A percentile compares a stretch with the other conserved stretches of the same genome.
Conservation (phyloP, 1,284 basidiomycete genomes). For the Austropuccinia psidii region DNA sequence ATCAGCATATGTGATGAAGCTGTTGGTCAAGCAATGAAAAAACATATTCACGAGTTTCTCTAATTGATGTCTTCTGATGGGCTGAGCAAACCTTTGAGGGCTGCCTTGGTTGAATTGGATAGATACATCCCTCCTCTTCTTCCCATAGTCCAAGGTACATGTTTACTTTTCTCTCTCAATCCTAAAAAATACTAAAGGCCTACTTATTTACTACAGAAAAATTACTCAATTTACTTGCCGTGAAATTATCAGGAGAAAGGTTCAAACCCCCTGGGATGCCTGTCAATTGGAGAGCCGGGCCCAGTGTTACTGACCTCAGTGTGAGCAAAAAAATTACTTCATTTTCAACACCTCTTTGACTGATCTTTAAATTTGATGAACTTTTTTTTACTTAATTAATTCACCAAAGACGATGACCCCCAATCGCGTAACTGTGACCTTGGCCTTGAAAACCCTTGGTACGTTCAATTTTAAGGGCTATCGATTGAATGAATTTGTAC, state of each 20-base stretch:
- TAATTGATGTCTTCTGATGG: constrained; percentile 96
- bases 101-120: constrained; percentile 78
- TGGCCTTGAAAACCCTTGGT: constrained; percentile 81
- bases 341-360: too few relatives aligned
- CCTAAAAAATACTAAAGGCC: too few relatives aligned
- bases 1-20: constrained; percentile 91
- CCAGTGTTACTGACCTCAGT: constrained; percentile 23
- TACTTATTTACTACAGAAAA: constrained; percentile 65
- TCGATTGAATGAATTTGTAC: constrained; percentile 91
- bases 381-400: constrained; percentile 30
- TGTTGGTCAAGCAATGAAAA: constrained; percentile 91
- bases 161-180: too few relatives aligned
- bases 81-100: constrained; percentile 76
- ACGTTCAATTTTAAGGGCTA: constrained; percentile 94
- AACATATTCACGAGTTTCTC: constrained; percentile 89
- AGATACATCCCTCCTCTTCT: constrained; percentile 82
- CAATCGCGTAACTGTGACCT: constrained; percentile 55
- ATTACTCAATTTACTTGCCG: constrained; percentile 70
- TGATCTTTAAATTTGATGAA: too few relatives aligned
- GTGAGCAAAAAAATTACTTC: too few relatives aligned
- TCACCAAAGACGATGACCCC: constrained; percentile 15
- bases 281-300: constrained; percentile 37
- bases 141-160: constrained; percentile 78
- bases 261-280: constrained; percentile 77
- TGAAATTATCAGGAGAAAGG: constrained; percentile 68